These are phyloP conservation scores for Arthrobotrys entomopaga DNA, from an alignment of 2,329 filamentous ascomycete species.

Conservation along the genomic window DNA sequence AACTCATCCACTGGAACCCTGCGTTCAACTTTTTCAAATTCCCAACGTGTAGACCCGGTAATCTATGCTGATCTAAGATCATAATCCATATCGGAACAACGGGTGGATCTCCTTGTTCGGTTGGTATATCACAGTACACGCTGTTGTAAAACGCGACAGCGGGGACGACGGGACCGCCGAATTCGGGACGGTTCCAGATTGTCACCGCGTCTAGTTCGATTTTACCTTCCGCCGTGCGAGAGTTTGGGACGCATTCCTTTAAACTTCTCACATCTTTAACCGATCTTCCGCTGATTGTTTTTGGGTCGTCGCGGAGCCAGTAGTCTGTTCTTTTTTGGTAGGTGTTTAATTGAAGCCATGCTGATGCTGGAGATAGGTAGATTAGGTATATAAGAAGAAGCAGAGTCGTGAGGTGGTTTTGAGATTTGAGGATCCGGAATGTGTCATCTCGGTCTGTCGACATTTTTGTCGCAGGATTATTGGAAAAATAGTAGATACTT, in stretches of 20 bases:
- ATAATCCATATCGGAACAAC: constrained; percentile 14
- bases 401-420: too few species aligned
- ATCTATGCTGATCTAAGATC: constrained; percentile 2
- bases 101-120: background rate
- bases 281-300: background rate
- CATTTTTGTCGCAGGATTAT: too few species aligned
- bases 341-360: constrained; percentile 29
- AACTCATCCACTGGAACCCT: constrained; percentile 19
- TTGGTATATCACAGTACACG: background rate
- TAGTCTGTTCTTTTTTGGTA: constrained; percentile 13
- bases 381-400: too few species aligned
- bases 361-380: background rate
- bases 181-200: constrained; percentile 37
- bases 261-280: constrained; percentile 6
- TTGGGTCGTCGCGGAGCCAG: constrained; percentile 15
- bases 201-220: constrained; percentile 7
- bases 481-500: too few species aligned
- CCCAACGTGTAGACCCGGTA: background rate
- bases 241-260: background rate
- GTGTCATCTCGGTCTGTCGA: too few species aligned
- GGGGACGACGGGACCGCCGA: background rate
- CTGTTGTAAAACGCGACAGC: constrained; percentile 32
- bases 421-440: too few species aligned
- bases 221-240: background rate
- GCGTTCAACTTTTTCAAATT: background rate